phyloP scores from a whole-genome alignment of 2,329 filamentous ascomycete genomes.

The Colletotrichum gloeosporioides region DNA sequence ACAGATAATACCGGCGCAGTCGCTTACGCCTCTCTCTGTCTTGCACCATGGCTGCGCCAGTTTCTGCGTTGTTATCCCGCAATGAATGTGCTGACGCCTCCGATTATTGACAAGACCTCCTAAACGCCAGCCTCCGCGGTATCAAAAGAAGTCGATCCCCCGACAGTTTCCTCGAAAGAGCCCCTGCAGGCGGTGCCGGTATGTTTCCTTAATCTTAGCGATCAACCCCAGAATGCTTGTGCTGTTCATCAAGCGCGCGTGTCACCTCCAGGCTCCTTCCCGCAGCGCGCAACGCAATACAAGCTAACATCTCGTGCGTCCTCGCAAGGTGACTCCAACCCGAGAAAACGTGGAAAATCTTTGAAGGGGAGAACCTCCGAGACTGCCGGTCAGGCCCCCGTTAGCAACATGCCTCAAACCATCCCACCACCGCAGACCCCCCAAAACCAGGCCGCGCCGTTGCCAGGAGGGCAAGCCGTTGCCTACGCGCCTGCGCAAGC shows the following conservation, averaged over 20 bases:
- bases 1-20: not conserved
- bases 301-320: slow-evolving; percentile 31
- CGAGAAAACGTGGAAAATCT: slow-evolving; percentile 65
- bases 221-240: slow-evolving; percentile 2
- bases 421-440: slow-evolving; percentile 59
- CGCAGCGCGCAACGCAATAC: slow-evolving; percentile 30
- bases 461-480: slow-evolving; percentile 45
- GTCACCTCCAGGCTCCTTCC: slow-evolving; percentile 38
- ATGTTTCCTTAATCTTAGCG: slow-evolving; percentile 50
- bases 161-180: slow-evolving; percentile 64
- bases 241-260: slow-evolving; percentile 22
- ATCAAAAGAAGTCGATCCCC: slow-evolving; percentile 83
- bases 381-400: slow-evolving; percentile 59
- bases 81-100: slow-evolving; percentile 31
- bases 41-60: slow-evolving; percentile 12
- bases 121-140: slow-evolving; percentile 65
- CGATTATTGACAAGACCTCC: slow-evolving; percentile 48
- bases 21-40: not conserved
- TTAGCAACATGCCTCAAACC: slow-evolving; percentile 44
- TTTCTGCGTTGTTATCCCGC: slow-evolving; percentile 4
- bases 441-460: slow-evolving; percentile 53
- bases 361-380: slow-evolving; percentile 67
- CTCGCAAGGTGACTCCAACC: slow-evolving; percentile 51
- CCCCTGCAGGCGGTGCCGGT: slow-evolving; percentile 72
- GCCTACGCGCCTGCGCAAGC: slow-evolving; percentile 43